These are phyloP conservation scores for Heliocybe sulcata DNA, from an alignment of 1,284 basidiomycete species.

Conservation along the genomic window DNA sequence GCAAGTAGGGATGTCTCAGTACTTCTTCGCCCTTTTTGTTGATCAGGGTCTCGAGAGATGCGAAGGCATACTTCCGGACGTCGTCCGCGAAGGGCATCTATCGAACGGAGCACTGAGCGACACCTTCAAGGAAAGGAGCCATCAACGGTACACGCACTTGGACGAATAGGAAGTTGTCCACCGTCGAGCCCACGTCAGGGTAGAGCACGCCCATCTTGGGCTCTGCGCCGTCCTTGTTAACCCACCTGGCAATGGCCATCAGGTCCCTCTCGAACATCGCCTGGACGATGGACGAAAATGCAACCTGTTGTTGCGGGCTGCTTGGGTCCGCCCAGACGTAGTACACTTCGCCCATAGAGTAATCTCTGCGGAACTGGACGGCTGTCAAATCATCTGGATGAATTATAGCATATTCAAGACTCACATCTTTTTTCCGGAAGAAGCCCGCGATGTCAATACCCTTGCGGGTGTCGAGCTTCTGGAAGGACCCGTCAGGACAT, in stretches of 20 bases:
- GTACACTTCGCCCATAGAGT: conserved; percentile 80
- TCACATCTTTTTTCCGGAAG: conserved; percentile 59
- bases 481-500: conserved; percentile 75
- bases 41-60: conserved; percentile 71
- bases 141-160: conserved; percentile 40
- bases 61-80: conserved; percentile 81
- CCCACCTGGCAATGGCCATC: conserved; percentile 79
- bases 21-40: conserved; percentile 73
- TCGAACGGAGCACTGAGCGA: not conserved
- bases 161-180: conserved; percentile 80
- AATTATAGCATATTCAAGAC: conserved; percentile 15
- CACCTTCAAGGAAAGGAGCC: not conserved
- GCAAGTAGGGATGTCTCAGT: conserved; percentile 75
- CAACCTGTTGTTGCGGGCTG: conserved; percentile 69
- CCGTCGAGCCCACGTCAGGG: conserved; percentile 54
- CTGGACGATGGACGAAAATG: conserved; percentile 80
- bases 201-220: conserved; percentile 80
- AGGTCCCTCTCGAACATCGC: conserved; percentile 35
- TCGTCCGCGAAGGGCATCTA: conserved; percentile 96
- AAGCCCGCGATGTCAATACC: conserved; percentile 89
- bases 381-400: not conserved
- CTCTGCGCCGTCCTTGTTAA: conserved; percentile 64
- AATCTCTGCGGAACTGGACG: conserved; percentile 69
- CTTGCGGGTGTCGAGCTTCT: conserved; percentile 61
- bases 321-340: conserved; percentile 80